Percentiles rank a stretch among this genome's conserved stretches.
phyloP scores from a whole-genome alignment of 1,284 basidiomycete species.

The Ustilago crameri region DNA sequence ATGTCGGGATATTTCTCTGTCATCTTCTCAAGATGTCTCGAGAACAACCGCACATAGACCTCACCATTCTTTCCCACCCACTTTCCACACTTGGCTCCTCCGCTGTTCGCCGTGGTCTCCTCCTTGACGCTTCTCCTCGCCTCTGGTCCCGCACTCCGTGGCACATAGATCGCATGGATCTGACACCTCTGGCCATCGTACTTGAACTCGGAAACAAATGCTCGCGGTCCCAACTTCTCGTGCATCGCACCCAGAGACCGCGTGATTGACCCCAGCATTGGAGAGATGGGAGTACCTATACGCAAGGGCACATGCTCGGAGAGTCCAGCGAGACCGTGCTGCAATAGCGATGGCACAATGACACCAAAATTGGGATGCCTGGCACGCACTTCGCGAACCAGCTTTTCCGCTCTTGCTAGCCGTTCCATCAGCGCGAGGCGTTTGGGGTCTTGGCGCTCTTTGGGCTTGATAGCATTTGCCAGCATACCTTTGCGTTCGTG shows the following conservation, averaged over 20 bases:
- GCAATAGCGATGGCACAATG: constrained; percentile 75
- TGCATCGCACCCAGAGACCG: constrained; percentile 87
- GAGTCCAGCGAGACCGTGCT: constrained; percentile 58
- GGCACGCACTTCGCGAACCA: constrained; percentile 79
- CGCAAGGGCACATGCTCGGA: constrained; percentile 75
- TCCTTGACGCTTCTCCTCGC: constrained; percentile 37
- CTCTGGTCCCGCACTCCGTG: constrained; percentile 33
- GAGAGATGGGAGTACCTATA: constrained; percentile 74
- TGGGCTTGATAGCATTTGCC: constrained; percentile 63
- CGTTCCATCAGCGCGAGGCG: constrained; percentile 57
- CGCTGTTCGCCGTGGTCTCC: constrained; percentile 9
- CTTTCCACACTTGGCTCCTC: constrained; percentile 43
- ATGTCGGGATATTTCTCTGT: constrained; percentile 90
- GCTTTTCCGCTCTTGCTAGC: constrained; percentile 61
- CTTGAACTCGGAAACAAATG: constrained; percentile 75
- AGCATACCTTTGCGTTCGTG: constrained; percentile 55
- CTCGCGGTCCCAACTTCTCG: constrained; percentile 72
- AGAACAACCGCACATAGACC: constrained; percentile 79
- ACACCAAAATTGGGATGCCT: constrained; percentile 88
- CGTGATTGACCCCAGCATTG: constrained; percentile 73
- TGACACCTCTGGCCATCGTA: constrained; percentile 89
- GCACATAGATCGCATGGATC: constrained; percentile 74
- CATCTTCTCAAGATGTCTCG: constrained; percentile 90
- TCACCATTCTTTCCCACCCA: constrained; percentile 57
- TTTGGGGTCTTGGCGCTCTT: constrained; percentile 63